A percentile compares a stretch with the other conserved stretches of the same genome.
These are phyloP conservation scores for Hymenoscyphus salicellus DNA, from an alignment of 2,329 filamentous ascomycete genomes.

Conservation along the genomic window DNA sequence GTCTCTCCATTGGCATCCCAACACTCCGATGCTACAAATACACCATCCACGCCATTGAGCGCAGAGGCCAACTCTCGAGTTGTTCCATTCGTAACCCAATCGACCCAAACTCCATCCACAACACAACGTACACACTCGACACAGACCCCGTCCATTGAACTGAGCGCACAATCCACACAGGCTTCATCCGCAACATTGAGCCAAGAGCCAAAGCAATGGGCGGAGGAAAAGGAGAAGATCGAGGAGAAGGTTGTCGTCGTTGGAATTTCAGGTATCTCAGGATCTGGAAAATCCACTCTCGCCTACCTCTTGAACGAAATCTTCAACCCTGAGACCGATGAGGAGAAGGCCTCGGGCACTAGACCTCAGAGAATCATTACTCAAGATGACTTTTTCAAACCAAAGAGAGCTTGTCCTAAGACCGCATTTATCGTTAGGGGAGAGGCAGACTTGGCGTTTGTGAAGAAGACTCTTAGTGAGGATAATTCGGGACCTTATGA, in stretches of 20 bases:
- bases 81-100: too few relatives aligned
- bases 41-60: too few relatives aligned
- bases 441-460: conserved; percentile 12
- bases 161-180: too few relatives aligned
- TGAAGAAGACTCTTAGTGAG: background rate
- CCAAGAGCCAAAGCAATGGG: too few relatives aligned
- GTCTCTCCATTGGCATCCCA: background rate
- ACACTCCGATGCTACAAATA: background rate
- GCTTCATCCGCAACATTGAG: background rate
- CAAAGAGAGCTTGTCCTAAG: conserved; percentile 7
- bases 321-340: conserved; percentile 7
- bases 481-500: too few relatives aligned
- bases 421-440: background rate
- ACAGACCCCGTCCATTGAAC: too few relatives aligned
- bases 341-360: background rate
- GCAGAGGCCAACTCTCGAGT: too few relatives aligned
- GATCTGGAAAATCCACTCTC: conserved; percentile 28
- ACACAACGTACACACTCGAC: too few relatives aligned
- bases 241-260: conserved; percentile 15
- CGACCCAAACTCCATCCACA: too few relatives aligned
- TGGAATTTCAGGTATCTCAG: conserved; percentile 26
- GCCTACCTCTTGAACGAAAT: conserved; percentile 23
- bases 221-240: background rate
- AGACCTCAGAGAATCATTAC: conserved; percentile 14
- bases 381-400: conserved; percentile 28